Percentiles rank a stretch among this genome's conserved stretches.
phyloP scores from a whole-genome alignment of 371 early-diverging fungal species.

The Rhizopus arrhizus region DNA sequence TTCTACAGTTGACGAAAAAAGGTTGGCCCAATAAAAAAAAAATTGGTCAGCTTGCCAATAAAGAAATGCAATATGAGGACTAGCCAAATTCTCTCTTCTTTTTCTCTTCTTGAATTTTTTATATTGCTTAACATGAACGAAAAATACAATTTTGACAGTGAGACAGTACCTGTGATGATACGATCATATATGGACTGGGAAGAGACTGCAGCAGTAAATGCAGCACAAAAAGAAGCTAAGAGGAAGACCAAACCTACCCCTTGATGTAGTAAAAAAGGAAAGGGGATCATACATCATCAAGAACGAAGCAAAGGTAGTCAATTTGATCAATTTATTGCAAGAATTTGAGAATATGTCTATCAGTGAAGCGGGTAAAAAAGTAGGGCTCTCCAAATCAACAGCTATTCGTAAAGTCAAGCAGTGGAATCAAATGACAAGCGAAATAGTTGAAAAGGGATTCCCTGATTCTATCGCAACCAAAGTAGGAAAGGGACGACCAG shows the following conservation, averaged over 20 bases:
- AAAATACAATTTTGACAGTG: constrained; percentile 16
- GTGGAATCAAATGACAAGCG: constrained; percentile 23
- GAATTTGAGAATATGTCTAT: constrained; percentile 21
- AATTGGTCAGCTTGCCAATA: constrained; percentile 4
- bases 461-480: constrained; percentile 15
- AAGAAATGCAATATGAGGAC: constrained; percentile 5
- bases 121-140: constrained; percentile 17
- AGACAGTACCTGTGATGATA: constrained; percentile 12
- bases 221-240: constrained; percentile 17
- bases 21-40: too few species aligned
- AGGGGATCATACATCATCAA: constrained; percentile 17
- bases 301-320: constrained; percentile 15
- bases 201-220: constrained; percentile 14
- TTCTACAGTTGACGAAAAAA: too few species aligned
- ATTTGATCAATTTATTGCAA: constrained; percentile 15
- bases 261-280: constrained; percentile 13
- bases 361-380: constrained; percentile 18
- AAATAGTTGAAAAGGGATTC: constrained; percentile 11
- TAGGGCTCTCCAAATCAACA: constrained; percentile 18
- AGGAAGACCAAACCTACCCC: constrained; percentile 23
- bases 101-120: constrained; percentile 9
- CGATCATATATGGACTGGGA: constrained; percentile 18
- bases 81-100: constrained; percentile 1
- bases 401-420: constrained; percentile 17
- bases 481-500: constrained; percentile 10